Evolutionary conservation across 2,329 filamentous ascomycete species (phyloP).

Genomic region (Fusarium brachygibbosum): DNA sequence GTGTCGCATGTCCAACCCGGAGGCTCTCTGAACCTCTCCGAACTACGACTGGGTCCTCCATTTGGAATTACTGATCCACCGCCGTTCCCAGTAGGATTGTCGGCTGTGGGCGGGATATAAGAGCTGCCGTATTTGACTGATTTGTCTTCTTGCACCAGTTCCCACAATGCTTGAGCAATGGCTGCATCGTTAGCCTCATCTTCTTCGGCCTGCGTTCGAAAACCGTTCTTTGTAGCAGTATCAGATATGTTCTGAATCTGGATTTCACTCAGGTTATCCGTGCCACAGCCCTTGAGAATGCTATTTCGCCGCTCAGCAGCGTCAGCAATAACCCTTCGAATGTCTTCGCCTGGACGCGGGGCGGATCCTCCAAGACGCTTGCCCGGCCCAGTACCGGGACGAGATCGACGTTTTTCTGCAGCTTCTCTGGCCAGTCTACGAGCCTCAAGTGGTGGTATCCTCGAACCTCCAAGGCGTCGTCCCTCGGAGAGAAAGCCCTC

Average conservation of each 20-base stretch:
- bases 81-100: constrained; percentile 64
- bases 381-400: constrained; percentile 75
- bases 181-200: constrained; percentile 90
- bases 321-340: constrained; percentile 78
- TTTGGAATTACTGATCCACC: constrained; percentile 52
- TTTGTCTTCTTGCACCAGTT: constrained; percentile 87
- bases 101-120: constrained; percentile 64
- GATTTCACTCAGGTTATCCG: constrained; percentile 74
- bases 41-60: constrained; percentile 18
- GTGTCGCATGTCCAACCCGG: constrained; percentile 65
- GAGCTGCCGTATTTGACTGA: constrained; percentile 66
- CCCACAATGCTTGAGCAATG: constrained; percentile 87
- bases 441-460: constrained; percentile 79
- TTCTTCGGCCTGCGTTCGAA: constrained; percentile 86
- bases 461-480: constrained; percentile 75
- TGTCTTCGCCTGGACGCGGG: constrained; percentile 70
- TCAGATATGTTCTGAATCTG: constrained; percentile 75
- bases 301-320: constrained; percentile 78
- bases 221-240: constrained; percentile 76
- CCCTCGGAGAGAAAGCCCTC: constrained; percentile 88
- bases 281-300: constrained; percentile 80
- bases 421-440: constrained; percentile 79
- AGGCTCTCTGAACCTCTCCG: constrained; percentile 20
- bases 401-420: constrained; percentile 75
- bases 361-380: constrained; percentile 77